phyloP scores from a whole-genome alignment of 208 protist genomes.

The Wallacemonas rigidus region DNA sequence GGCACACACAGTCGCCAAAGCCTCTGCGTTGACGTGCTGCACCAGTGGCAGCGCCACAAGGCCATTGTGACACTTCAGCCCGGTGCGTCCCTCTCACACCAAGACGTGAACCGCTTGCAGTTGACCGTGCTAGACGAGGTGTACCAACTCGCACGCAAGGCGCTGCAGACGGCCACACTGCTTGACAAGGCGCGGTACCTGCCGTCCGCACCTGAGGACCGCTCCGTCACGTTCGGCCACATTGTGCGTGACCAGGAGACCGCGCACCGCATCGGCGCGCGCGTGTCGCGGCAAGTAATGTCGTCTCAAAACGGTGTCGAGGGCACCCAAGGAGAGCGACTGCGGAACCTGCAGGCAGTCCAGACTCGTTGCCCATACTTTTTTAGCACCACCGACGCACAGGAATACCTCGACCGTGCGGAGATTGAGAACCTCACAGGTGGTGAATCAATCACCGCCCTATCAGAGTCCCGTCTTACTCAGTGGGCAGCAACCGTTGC shows the following conservation, averaged over 20 bases:
- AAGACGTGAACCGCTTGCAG: conserved; percentile 59
- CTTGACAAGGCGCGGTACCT: conserved; percentile 53
- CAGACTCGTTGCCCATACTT: conserved; percentile 83
- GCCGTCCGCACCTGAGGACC: conserved; percentile 52
- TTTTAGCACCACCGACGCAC: conserved; percentile 68
- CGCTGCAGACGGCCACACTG: conserved; percentile 65
- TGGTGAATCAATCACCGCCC: conserved; percentile 37
- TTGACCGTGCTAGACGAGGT: conserved; percentile 34
- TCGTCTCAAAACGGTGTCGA: conserved; percentile 47
- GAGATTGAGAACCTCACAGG: conserved; percentile 65
- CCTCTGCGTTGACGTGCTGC: conserved; percentile 32
- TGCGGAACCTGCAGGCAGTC: conserved; percentile 52
- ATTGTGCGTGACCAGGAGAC: conserved; percentile 69
- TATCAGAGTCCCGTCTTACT: conserved; percentile 51
- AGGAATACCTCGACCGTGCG: conserved; percentile 60
- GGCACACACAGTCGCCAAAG: conserved; percentile 26
- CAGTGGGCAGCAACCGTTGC: conserved; percentile 68
- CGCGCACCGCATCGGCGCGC: conserved; percentile 66
- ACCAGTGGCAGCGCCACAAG: conserved; percentile 53
- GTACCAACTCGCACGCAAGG: conserved; percentile 51
- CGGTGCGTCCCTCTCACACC: conserved; percentile 26
- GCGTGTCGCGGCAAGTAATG: conserved; percentile 59
- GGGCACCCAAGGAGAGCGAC: conserved; percentile 35
- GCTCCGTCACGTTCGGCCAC: conserved; percentile 66
- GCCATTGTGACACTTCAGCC: conserved; percentile 40